phyloP scores from a whole-genome alignment of 371 early-diverging fungal species.

The Mortierella sp. region DNA sequence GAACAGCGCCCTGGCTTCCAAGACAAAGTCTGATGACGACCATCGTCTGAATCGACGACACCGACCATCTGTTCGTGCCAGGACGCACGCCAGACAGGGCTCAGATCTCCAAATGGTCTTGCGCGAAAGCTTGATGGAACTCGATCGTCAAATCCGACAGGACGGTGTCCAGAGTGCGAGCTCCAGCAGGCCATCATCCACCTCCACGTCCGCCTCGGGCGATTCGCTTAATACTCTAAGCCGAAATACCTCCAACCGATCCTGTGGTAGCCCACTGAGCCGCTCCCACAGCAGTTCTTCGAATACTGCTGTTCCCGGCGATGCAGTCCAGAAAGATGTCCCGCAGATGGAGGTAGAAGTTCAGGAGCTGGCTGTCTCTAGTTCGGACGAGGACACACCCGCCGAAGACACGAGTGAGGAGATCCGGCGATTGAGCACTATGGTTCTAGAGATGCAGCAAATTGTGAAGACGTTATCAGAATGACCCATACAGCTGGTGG shows the following conservation, averaged over 20 bases:
- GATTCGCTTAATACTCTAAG: neutral
- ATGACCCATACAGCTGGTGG: no score
- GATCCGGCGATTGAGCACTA: slow-evolving; percentile 6
- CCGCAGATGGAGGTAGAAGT: neutral
- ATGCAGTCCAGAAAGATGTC: slow-evolving; percentile 4
- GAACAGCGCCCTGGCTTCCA: slow-evolving; percentile 3
- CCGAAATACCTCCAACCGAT: neutral
- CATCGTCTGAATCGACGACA: neutral
- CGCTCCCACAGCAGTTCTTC: slow-evolving; percentile 17
- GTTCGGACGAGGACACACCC: slow-evolving; percentile 7
- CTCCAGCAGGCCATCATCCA: slow-evolving; percentile 14
- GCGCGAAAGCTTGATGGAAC: slow-evolving; percentile 29
- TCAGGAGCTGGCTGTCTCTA: neutral
- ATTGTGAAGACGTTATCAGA: no score
- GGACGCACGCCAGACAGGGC: neutral
- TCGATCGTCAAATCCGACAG: slow-evolving; percentile 24
- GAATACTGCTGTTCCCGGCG: slow-evolving; percentile 4
- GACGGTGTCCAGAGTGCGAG: slow-evolving; percentile 7
- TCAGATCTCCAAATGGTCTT: slow-evolving; percentile 19
- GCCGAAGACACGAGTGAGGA: slow-evolving; percentile 6
- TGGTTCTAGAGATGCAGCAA: slow-evolving; percentile 11
- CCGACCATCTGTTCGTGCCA: neutral
- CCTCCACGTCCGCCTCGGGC: slow-evolving; percentile 11
- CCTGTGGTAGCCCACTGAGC: slow-evolving; percentile 3
- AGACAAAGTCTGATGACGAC: neutral